Evolutionary conservation across 2,329 filamentous ascomycete species (phyloP).

Genomic region (Metarhizium album): DNA sequence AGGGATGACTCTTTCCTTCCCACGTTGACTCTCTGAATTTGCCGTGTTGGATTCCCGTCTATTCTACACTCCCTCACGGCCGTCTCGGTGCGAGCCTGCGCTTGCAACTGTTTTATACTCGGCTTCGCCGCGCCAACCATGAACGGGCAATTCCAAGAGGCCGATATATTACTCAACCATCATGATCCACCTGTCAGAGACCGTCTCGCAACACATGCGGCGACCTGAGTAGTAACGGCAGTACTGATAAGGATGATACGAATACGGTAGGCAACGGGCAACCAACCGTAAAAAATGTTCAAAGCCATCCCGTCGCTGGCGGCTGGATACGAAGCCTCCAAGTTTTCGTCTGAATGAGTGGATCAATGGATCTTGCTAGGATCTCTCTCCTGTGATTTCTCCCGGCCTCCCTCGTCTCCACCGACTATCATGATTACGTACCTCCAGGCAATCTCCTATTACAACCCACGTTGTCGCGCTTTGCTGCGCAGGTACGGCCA

Average conservation of each 20-base stretch:
- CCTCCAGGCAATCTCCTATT: constrained; percentile 4
- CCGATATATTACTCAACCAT: not conserved
- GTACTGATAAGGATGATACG: not conserved
- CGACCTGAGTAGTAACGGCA: not conserved
- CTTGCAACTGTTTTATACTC: not conserved
- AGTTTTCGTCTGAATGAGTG: constrained; percentile 5
- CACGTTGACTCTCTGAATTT: no score
- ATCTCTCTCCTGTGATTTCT: constrained; percentile 3
- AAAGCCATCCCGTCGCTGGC: no score
- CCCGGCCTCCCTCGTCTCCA: constrained; percentile 4
- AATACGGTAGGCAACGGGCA: not conserved
- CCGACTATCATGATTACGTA: constrained; percentile 8
- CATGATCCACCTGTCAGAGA: not conserved
- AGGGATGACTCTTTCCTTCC: no score
- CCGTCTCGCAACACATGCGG: not conserved
- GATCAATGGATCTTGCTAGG: constrained; percentile 8
- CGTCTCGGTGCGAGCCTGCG: not conserved
- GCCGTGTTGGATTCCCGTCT: not conserved
- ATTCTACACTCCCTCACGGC: not conserved
- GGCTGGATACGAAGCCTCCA: not conserved
- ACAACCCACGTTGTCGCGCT: constrained; percentile 2
- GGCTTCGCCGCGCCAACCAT: not conserved
- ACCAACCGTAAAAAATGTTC: not conserved
- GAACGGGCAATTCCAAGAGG: not conserved
- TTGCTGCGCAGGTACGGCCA: constrained; percentile 1